Conservation (phyloP, 2,329 filamentous ascomycete genomes). For the Penicillium verrucosum region DNA sequence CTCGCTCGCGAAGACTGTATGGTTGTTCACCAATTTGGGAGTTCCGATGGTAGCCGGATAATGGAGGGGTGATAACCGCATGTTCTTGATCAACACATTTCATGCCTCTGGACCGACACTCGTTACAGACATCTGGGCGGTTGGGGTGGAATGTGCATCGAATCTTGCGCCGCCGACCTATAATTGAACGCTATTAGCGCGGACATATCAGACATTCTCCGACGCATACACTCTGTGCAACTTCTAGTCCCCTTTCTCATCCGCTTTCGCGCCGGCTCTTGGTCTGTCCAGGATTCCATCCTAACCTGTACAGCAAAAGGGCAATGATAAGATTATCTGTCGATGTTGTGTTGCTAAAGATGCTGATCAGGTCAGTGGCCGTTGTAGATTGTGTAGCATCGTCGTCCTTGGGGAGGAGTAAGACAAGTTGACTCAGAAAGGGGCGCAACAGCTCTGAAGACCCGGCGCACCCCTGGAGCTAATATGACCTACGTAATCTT, state of each 20-base stretch:
- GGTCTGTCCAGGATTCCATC: constrained; percentile 27
- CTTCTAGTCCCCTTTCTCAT: constrained; percentile 46
- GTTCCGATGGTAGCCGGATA: not conserved
- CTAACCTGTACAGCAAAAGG: not conserved
- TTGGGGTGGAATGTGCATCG: constrained; percentile 40
- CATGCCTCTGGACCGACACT: constrained; percentile 40
- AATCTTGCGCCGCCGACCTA: constrained; percentile 43
- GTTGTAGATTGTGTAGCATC: not conserved
- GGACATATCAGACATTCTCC: not conserved
- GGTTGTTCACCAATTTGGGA: constrained; percentile 25
- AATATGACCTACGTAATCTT: not conserved
- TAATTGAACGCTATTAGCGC: not conserved
- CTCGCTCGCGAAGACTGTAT: constrained; percentile 40
- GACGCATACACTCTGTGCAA: constrained; percentile 39
- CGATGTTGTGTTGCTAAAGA: not conserved
- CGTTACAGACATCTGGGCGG: constrained; percentile 37
- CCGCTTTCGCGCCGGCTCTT: constrained; percentile 40
- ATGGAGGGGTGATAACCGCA: constrained; percentile 6
- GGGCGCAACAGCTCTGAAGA: not conserved
- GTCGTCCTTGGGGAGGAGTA: not conserved
- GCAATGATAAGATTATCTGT: not conserved
- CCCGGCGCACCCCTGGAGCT: not conserved
- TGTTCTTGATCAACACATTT: constrained; percentile 42
- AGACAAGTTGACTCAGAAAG: not conserved
- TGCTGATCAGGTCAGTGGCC: not conserved